Base-by-base conservation (phyloP, 768 basidiomycete species). In the Imleria badia region DNA sequence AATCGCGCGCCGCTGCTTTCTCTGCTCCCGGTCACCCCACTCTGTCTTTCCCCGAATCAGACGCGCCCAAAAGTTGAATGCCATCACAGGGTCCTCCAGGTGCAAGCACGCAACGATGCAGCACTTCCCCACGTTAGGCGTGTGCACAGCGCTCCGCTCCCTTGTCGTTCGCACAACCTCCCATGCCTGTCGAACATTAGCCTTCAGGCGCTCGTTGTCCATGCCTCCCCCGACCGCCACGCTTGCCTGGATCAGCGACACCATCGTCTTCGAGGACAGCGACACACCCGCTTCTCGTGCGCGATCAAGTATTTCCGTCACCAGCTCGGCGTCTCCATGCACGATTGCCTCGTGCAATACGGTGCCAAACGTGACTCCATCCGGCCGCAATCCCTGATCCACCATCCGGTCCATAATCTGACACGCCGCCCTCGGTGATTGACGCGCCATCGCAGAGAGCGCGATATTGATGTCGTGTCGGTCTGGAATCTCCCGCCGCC, bases 391-490 rank as follows among this genome's bases (percentile, higher is more conserved):
- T 17, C 83, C 82, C 23, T 62, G 60, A 15, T 68, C 60, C 2
- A 72, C 60, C 82, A 89, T 86, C 31, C 74, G 73, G 51, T 73
- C 62, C n/a, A 89, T 65, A 61, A 84, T 72, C 17, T 56, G 60
- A 20, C 70, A 72, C 1, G 83, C 88, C 15, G 61, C 61, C 12
- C 69, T 68, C 20, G 85, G 80, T 40, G 78, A 70, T 56, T 76
- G 66, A 53, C 75, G 72, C 26, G 85, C 80, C 48, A 87, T 66
- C 11, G 77, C 80, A 4, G 75, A 73, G 51, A 90, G 74, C 38
- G 77, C 78, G 45, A 90, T 80, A 61, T 87, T 88, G 46, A 87
- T 71, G 62, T 90, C 88, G 63, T 81, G 73, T 36, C 78, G 58
- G 66, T 89, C 86, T 15, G 85, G 85, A 48, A 78, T 62, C 64